phyloP scores from a whole-genome alignment of 139 green algal genomes.

The Micractinium conductrix region DNA sequence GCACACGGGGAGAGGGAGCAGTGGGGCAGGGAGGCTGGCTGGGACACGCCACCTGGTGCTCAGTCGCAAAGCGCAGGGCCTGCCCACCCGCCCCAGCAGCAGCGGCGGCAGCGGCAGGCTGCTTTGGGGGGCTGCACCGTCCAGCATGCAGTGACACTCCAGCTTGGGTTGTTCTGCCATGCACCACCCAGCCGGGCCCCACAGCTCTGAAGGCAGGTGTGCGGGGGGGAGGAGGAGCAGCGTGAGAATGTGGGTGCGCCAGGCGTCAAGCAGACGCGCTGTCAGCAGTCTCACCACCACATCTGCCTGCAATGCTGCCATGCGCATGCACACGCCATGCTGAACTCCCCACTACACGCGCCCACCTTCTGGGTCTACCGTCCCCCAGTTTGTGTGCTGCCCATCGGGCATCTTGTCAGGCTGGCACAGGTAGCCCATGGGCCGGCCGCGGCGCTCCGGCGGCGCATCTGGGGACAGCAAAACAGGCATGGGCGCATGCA shows the following conservation, averaged over 20 bases:
- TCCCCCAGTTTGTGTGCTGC: neutral
- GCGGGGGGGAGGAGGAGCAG: too few relatives aligned
- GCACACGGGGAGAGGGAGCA: neutral
- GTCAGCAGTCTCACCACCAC: too few relatives aligned
- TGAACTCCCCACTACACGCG: too few relatives aligned
- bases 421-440: slow-evolving; percentile 23
- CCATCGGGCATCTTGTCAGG: slow-evolving; percentile 5
- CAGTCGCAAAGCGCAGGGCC: neutral
- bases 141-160: neutral
- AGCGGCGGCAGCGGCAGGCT: neutral
- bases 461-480: neutral
- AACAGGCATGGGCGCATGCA: neutral
- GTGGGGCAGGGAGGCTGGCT: neutral
- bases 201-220: too few relatives aligned
- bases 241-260: too few relatives aligned
- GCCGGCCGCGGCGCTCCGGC: neutral
- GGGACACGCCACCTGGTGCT: neutral
- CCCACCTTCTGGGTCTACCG: neutral
- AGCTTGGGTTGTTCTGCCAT: slow-evolving; percentile 40
- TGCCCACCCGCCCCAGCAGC: neutral
- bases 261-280: too few relatives aligned
- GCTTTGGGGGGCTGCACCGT: neutral
- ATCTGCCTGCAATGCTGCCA: too few relatives aligned
- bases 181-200: slow-evolving; percentile 55
- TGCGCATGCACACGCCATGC: too few relatives aligned